Conservation (phyloP, 805 yeast species). For the Candida sphagnicola region DNA sequence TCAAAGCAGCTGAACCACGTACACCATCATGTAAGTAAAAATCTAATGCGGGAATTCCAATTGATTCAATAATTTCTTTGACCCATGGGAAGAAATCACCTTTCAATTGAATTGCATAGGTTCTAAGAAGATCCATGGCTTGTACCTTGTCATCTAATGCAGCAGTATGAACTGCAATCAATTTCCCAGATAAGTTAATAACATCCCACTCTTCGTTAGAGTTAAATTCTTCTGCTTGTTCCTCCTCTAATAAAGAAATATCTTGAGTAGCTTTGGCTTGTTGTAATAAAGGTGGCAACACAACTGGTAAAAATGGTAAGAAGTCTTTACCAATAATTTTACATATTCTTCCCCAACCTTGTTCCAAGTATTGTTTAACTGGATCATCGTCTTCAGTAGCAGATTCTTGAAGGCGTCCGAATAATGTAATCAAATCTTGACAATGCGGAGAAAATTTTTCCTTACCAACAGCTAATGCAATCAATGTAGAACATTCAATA, state of each 20-base stretch:
- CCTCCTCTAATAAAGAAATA: slow-evolving; percentile 83
- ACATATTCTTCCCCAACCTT: slow-evolving; percentile 95
- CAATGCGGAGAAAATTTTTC: slow-evolving; percentile 79
- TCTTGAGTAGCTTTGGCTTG: slow-evolving; percentile 91
- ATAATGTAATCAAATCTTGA: slow-evolving; percentile 65
- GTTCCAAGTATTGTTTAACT: slow-evolving; percentile 79
- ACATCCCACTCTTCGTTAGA: slow-evolving; percentile 95
- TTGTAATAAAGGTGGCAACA: slow-evolving; percentile 81
- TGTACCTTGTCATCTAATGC: slow-evolving; percentile 89
- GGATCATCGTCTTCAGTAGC: slow-evolving; percentile 75
- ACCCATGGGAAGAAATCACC: slow-evolving; percentile 83
- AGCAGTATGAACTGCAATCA: slow-evolving; percentile 92
- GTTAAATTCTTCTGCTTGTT: slow-evolving; percentile 74
- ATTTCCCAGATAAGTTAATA: slow-evolving; percentile 84
- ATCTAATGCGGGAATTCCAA: slow-evolving; percentile 83
- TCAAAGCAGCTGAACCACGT: slow-evolving; percentile 82
- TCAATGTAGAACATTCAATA: slow-evolving; percentile 91
- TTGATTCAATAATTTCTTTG: slow-evolving; percentile 67
- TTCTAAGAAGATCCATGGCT: slow-evolving; percentile 83
- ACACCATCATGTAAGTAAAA: slow-evolving; percentile 94
- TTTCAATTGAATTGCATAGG: slow-evolving; percentile 81
- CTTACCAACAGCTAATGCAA: slow-evolving; percentile 92
- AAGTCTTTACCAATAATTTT: slow-evolving; percentile 81
- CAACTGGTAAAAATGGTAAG: slow-evolving; percentile 75
- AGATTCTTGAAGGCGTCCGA: slow-evolving; percentile 66